These are phyloP conservation scores for Trichoderma sp. DNA, from an alignment of 2,329 filamentous ascomycete species.

Conservation along the genomic window DNA sequence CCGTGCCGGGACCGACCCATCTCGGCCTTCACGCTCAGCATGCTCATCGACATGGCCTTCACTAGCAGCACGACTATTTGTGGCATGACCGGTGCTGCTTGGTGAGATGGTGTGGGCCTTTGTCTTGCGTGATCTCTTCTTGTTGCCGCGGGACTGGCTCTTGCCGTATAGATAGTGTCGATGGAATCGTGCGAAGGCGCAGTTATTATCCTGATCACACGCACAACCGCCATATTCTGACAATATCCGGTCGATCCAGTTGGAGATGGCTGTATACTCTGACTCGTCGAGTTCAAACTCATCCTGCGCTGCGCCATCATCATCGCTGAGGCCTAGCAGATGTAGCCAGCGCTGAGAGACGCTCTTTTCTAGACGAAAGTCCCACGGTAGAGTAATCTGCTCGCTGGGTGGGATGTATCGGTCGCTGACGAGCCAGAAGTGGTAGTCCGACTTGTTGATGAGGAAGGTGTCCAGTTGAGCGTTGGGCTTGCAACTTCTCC, in stretches of 20 bases:
- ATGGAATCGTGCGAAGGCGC: constrained; percentile 62
- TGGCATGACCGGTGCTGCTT: constrained; percentile 59
- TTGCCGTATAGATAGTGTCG: constrained; percentile 52
- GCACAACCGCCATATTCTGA: constrained; percentile 79
- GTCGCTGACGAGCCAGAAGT: constrained; percentile 89
- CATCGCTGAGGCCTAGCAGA: constrained; percentile 60
- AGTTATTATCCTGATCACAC: constrained; percentile 62
- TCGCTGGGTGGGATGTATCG: constrained; percentile 65
- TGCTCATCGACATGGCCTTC: constrained; percentile 58
- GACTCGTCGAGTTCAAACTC: constrained; percentile 56
- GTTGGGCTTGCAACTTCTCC: constrained; percentile 88
- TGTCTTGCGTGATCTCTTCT: constrained; percentile 54
- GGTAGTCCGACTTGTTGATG: constrained; percentile 73
- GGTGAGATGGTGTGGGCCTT: constrained; percentile 58
- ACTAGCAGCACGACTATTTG: constrained; percentile 62
- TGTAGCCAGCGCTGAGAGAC: constrained; percentile 54
- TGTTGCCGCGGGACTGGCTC: constrained; percentile 40
- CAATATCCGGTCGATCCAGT: constrained; percentile 67
- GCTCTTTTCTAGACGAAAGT: constrained; percentile 60
- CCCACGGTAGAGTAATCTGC: constrained; percentile 65
- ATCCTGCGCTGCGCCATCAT: constrained; percentile 47
- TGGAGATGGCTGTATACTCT: constrained; percentile 59
- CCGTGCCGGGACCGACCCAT: constrained; percentile 48
- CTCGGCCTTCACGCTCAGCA: constrained; percentile 49
- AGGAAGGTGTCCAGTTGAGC: constrained; percentile 84